Conservation (phyloP, 768 basidiomycete genomes). For the Cubamyces lactineus region DNA sequence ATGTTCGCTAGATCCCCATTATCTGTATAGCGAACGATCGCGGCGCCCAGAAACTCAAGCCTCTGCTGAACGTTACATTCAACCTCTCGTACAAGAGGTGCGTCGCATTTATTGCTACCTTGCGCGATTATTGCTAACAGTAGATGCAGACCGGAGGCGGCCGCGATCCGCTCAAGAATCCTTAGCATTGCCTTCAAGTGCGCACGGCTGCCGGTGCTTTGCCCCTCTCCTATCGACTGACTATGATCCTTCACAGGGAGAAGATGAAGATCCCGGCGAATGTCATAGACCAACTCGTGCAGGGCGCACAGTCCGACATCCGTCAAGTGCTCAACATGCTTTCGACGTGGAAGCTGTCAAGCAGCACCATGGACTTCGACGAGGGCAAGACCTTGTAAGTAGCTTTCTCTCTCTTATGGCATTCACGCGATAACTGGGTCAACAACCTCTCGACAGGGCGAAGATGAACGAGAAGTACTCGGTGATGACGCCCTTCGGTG, state of each 20-base stretch:
- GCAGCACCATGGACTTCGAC: conserved; percentile 82
- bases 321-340: conserved; percentile 98
- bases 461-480: conserved; percentile 92
- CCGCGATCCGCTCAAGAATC: conserved; percentile 80
- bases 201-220: conserved; percentile 28
- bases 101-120: conserved; percentile 24
- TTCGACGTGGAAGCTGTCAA: conserved; percentile 94
- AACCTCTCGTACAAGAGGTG: conserved; percentile 80
- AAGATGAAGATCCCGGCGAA: conserved; percentile 90
- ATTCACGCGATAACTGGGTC: background rate
- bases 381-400: conserved; percentile 87
- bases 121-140: background rate
- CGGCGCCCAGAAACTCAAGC: conserved; percentile 88
- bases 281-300: conserved; percentile 90
- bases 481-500: conserved; percentile 89
- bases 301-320: conserved; percentile 92
- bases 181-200: conserved; percentile 90
- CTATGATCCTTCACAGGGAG: conserved; percentile 56
- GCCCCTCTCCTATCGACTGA: background rate
- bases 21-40: conserved; percentile 97
- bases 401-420: background rate
- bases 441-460: conserved; percentile 47
- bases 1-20: conserved; percentile 74
- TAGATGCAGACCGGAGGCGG: conserved; percentile 67
- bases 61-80: conserved; percentile 72